Evolutionary conservation across 768 basidiomycete species (phyloP), one percentile per base, ranked within the genome.

Genomic region (Sarcodon sp.): DNA sequence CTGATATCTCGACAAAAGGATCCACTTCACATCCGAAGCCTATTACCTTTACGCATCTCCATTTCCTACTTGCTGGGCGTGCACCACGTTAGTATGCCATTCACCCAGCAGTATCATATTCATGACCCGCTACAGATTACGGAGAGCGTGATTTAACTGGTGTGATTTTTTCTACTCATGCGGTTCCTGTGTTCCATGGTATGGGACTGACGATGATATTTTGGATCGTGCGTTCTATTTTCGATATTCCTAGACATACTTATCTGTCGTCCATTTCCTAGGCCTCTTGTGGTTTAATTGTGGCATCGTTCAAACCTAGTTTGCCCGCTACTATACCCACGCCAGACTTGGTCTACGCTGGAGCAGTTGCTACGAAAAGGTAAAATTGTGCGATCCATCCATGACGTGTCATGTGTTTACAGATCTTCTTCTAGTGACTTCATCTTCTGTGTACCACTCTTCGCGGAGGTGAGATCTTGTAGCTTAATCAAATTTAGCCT

Each of bases 1-100:
- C 33, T 4, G 44, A 21, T 31, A 18, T 47, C 4, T 43, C 46
- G 43, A 43, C 51, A 49, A 50, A 50, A 45, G 62, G 63, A 7
- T 61, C 63, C 3, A 61, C 61, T 7, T 53, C 59, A 0, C 59
- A 61, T 46, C 61, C 61, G 4, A 64, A 63, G 48, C 55, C 59
- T 3, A 55, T 60, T 32, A 47, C 51, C 3, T 35, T 54, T 36
- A 53, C 51, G 7, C 48, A 59, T 36, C 43, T 31, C 13, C 35
- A 47, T 34, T 36, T 61, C 27, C 16, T 15, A 13, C 13, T 27
- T 41, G 39, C 13, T 41, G 13, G 8, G 13, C 39, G 39, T 13
- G 7, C 13, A 13, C 39, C 39, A 41, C 27, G 39, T 15, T 27
- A 27, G 21, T 27, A 27, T 27, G 4, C 4, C 21, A 27, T 27